Conservation (phyloP, 306 rosid genomes). For the Vachellia collinsii region DNA sequence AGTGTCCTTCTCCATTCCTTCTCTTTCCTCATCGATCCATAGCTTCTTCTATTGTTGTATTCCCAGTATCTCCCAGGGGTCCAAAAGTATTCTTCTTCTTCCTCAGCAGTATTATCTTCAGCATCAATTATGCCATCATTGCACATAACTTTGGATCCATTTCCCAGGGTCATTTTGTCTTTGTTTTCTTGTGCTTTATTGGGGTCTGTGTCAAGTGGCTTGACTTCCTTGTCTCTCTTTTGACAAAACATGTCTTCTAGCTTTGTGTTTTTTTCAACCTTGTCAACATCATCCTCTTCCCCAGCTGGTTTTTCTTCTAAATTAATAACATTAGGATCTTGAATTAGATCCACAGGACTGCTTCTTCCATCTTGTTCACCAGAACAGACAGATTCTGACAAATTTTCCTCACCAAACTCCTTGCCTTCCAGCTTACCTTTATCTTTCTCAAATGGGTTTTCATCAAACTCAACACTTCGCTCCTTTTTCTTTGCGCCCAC, state of each 20-base stretch:
- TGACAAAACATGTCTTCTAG: constrained; percentile 35
- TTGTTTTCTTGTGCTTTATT: constrained; percentile 60
- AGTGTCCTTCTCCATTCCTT: background rate
- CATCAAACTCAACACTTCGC: background rate
- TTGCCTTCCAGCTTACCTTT: background rate
- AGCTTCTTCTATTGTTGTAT: constrained; percentile 13
- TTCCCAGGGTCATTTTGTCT: constrained; percentile 42
- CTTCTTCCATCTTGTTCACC: background rate
- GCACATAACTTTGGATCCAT: constrained; percentile 53
- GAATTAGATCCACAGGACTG: background rate
- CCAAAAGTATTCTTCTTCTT: constrained; percentile 38
- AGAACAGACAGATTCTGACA: background rate
- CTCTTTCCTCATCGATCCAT: background rate
- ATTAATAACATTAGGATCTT: background rate
- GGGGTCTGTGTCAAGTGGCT: constrained; percentile 23
- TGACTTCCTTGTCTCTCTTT: constrained; percentile 42
- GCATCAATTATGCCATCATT: background rate
- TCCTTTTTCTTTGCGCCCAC: background rate
- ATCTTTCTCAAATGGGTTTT: background rate
- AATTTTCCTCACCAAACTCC: background rate
- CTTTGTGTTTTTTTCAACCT: constrained; percentile 9
- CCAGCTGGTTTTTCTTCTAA: background rate
- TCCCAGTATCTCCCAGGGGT: constrained; percentile 44
- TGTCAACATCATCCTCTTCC: background rate
- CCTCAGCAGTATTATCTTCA: constrained; percentile 21